Percentiles rank a stretch among this genome's conserved stretches.
Evolutionary conservation across 2,329 filamentous ascomycete genomes (phyloP).

Genomic region (Graphiopsis chlorocephala): DNA sequence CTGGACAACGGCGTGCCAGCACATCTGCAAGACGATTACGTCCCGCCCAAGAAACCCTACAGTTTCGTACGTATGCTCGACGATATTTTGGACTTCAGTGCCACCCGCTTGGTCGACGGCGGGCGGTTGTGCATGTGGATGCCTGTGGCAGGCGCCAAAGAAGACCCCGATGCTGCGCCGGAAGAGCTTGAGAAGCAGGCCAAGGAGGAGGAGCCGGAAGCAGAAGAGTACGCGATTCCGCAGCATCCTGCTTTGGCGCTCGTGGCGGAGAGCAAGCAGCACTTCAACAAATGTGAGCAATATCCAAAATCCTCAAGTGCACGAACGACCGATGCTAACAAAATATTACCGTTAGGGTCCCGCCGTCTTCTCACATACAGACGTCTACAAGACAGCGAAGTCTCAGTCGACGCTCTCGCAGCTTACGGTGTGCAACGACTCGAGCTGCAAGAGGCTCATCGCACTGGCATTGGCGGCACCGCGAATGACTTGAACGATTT

Average conservation of each 20-base stretch:
- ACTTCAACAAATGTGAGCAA: conserved; percentile 78
- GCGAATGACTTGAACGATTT: conserved; percentile 70
- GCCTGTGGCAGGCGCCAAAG: conserved; percentile 68
- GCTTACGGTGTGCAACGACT: conserved; percentile 26
- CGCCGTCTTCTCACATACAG: conserved; percentile 83
- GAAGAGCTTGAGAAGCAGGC: conserved; percentile 43
- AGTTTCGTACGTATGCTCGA: conserved; percentile 86
- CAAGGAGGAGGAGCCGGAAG: conserved; percentile 46
- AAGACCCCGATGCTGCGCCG: conserved; percentile 15
- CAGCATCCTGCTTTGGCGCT: conserved; percentile 72
- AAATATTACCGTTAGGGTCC: conserved; percentile 60
- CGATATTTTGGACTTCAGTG: conserved; percentile 82
- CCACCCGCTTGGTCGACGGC: conserved; percentile 69
- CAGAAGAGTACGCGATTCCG: conserved; percentile 67
- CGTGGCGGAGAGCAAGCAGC: conserved; percentile 74
- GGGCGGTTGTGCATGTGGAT: conserved; percentile 94
- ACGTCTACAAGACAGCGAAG: conserved; percentile 58
- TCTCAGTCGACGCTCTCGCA: conserved; percentile 40
- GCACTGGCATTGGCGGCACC: conserved; percentile 44
- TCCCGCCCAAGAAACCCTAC: conserved; percentile 88
- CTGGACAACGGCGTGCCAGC: conserved; percentile 67
- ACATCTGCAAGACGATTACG: conserved; percentile 68
- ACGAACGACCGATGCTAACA: conserved; percentile 6
- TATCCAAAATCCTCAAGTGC: not conserved
- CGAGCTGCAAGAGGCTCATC: conserved; percentile 25